phyloP scores from a whole-genome alignment of 2,329 filamentous ascomycete genomes.

The Calonectria fujianensis region DNA sequence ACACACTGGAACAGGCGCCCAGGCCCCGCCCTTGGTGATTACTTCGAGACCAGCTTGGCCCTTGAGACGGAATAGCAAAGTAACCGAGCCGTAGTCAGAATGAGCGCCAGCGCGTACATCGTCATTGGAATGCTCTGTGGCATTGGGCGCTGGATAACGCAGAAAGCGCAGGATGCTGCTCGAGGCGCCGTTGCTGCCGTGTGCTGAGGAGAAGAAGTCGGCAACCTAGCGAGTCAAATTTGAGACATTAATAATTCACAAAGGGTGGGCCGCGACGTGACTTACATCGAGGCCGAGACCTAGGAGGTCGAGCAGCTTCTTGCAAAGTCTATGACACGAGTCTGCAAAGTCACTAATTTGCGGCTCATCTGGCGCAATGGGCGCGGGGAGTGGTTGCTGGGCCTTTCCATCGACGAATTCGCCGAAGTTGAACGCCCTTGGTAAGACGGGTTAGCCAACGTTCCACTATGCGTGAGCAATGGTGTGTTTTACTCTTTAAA shows the following conservation, averaged over 20 bases:
- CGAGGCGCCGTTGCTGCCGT: slow-evolving; percentile 68
- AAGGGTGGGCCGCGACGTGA: slow-evolving; percentile 26
- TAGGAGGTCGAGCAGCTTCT: slow-evolving; percentile 83
- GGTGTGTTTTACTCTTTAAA: slow-evolving; percentile 84
- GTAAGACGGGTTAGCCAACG: slow-evolving; percentile 3
- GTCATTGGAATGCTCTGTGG: slow-evolving; percentile 65
- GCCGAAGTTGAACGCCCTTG: slow-evolving; percentile 93
- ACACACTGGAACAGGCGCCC: slow-evolving; percentile 81
- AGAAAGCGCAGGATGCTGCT: slow-evolving; percentile 81
- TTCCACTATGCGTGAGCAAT: not conserved
- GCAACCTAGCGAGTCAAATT: slow-evolving; percentile 60
- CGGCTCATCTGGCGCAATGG: slow-evolving; percentile 75
- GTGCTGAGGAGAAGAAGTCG: slow-evolving; percentile 74
- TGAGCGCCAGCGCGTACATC: slow-evolving; percentile 94
- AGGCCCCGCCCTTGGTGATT: slow-evolving; percentile 71
- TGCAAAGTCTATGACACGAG: slow-evolving; percentile 83
- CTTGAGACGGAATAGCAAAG: slow-evolving; percentile 88
- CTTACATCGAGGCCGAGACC: slow-evolving; percentile 83
- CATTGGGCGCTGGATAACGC: slow-evolving; percentile 77
- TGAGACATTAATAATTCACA: slow-evolving; percentile 31
- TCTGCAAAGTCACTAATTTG: slow-evolving; percentile 80
- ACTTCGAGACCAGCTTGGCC: slow-evolving; percentile 93
- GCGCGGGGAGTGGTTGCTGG: slow-evolving; percentile 84
- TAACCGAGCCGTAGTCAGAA: slow-evolving; percentile 86
- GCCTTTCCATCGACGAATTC: slow-evolving; percentile 81